Percentiles rank a stretch among this genome's conserved stretches.
These are phyloP conservation scores for Trichoderma parareesei DNA, from an alignment of 495 filamentous ascomycete genomes.

Conservation along the genomic window DNA sequence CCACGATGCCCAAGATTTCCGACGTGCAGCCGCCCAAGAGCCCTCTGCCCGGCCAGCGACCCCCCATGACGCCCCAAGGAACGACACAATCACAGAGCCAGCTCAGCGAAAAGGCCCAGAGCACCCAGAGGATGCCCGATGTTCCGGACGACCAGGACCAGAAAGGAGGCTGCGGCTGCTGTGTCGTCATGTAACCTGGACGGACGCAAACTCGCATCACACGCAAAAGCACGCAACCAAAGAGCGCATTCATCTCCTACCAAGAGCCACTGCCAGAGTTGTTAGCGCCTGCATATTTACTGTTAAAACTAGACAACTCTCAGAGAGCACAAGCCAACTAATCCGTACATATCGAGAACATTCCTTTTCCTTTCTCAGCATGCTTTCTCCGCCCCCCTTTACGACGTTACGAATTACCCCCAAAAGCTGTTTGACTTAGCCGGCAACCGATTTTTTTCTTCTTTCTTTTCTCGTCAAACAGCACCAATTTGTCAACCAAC, in stretches of 20 bases:
- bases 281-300: neutral
- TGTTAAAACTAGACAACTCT: constrained; percentile 2
- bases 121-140: constrained; percentile 24
- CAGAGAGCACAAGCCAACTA: constrained; percentile 7
- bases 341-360: constrained; percentile 10
- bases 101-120: constrained; percentile 14
- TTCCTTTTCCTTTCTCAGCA: neutral
- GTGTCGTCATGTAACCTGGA: constrained; percentile 40
- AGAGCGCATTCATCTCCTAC: neutral
- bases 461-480: constrained; percentile 1
- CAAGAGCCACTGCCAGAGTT: neutral
- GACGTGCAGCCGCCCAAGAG: constrained; percentile 29
- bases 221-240: neutral
- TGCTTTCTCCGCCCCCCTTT: neutral
- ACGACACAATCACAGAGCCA: constrained; percentile 19
- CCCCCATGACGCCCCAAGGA: constrained; percentile 16
- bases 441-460: neutral
- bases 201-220: neutral
- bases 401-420: constrained; percentile 7
- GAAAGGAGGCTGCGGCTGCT: constrained; percentile 44
- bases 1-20: constrained; percentile 49
- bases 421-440: constrained; percentile 6
- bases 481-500: neutral
- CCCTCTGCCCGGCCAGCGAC: constrained; percentile 31
- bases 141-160: constrained; percentile 26